Percentiles rank a stretch among this genome's conserved stretches.
Conservation (phyloP, 345 rosid genomes). For the Syzygium aqueum region DNA sequence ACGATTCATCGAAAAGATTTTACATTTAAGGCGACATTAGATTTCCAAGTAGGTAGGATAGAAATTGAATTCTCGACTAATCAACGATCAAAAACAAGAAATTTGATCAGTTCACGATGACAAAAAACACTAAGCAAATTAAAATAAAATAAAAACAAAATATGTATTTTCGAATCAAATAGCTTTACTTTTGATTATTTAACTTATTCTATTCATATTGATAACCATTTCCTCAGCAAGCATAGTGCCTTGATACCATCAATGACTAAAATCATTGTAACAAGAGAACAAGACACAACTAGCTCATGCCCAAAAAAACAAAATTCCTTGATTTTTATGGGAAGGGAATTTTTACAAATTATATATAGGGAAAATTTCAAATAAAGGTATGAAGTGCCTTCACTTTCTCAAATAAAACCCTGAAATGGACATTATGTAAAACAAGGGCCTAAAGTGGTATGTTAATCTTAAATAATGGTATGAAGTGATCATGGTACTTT, state of each 20-base stretch:
- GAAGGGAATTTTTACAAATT: neutral
- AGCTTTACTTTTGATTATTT: neutral
- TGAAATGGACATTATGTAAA: no score
- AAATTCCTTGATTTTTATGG: neutral
- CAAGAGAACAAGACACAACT: neutral
- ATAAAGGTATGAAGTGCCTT: no score
- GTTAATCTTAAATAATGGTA: no score
- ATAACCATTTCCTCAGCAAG: neutral
- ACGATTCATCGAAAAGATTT: neutral
- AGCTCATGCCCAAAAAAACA: neutral
- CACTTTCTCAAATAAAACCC: no score
- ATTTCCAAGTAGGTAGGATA: fast-evolving
- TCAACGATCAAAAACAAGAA: fast-evolving
- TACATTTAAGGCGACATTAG: neutral
- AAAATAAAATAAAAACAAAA: neutral
- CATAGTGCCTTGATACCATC: neutral
- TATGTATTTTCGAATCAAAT: neutral
- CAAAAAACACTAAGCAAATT: neutral
- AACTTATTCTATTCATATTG: neutral
- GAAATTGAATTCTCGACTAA: neutral
- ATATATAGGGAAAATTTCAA: no score
- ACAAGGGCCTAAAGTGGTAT: no score
- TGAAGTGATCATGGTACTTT: no score
- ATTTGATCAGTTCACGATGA: fast-evolving
- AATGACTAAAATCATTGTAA: neutral